Conservation (phyloP, 768 basidiomycete genomes). For the Rhodosporidiobolus sp. region DNA sequence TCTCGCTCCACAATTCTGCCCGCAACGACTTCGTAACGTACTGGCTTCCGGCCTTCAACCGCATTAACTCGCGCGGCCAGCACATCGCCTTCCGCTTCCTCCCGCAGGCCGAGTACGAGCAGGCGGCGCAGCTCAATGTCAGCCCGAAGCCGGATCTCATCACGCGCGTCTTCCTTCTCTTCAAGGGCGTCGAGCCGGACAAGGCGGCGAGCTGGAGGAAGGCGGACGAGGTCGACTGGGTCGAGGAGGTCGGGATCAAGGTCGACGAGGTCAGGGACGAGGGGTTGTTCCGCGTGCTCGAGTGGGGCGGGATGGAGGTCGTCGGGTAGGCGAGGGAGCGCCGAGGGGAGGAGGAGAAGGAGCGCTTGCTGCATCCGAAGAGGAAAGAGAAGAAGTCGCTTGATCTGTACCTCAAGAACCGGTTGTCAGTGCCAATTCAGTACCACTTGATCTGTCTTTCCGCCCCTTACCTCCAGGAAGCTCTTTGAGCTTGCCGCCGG, state of each 20-base stretch:
- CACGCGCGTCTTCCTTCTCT: conserved; percentile 25
- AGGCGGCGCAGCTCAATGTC: conserved; percentile 51
- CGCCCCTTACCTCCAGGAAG: no score
- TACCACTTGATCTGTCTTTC: no score
- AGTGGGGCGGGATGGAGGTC: conserved; percentile 10
- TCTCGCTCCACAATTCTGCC: conserved; percentile 54
- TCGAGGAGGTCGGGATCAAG: conserved; percentile 1
- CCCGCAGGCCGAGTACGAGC: conserved; percentile 53
- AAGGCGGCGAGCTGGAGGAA: background rate
- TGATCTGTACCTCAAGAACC: no score
- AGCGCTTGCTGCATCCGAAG: no score
- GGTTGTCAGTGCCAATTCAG: no score
- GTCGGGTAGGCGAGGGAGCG: no score
- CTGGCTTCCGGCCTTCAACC: conserved; percentile 54
- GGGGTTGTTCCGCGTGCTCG: conserved; percentile 2
- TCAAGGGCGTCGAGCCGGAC: background rate
- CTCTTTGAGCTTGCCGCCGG: no score
- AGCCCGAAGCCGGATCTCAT: conserved; percentile 53
- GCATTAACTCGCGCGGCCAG: conserved; percentile 67
- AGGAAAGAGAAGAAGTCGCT: no score
- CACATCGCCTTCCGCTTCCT: conserved; percentile 55
- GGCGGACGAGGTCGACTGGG: conserved; percentile 8
- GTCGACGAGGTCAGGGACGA: background rate
- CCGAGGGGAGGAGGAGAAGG: no score
- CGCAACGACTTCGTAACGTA: conserved; percentile 57